Conservation (phyloP, 2,329 filamentous ascomycete species). For the Bipolaris oryzae region DNA sequence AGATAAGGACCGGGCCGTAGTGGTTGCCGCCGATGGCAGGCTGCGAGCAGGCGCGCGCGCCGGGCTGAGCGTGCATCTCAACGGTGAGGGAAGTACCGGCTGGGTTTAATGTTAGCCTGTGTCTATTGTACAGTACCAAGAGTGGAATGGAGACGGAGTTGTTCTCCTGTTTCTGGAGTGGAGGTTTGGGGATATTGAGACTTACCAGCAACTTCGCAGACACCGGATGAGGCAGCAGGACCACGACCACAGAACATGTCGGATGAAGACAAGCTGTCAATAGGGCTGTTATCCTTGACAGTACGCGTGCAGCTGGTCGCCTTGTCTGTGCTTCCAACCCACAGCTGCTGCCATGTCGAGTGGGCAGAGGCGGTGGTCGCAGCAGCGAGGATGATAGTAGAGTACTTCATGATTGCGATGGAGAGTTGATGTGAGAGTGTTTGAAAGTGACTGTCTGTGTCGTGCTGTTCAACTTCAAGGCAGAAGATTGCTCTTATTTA, state of each 20-base stretch:
- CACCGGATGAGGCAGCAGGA: constrained; percentile 29
- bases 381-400: constrained; percentile 40
- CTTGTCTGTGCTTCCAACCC: constrained; percentile 45
- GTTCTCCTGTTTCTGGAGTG: neutral
- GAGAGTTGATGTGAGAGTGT: neutral
- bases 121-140: neutral
- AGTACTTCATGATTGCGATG: constrained; percentile 36
- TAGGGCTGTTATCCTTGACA: constrained; percentile 46
- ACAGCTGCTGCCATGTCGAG: constrained; percentile 48
- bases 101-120: constrained; percentile 23
- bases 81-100: constrained; percentile 44
- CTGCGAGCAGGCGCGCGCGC: constrained; percentile 38
- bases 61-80: constrained; percentile 48
- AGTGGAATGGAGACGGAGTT: neutral
- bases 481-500: constrained; percentile 18
- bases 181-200: neutral
- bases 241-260: constrained; percentile 48
- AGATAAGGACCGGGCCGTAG: constrained; percentile 47
- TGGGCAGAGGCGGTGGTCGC: constrained; percentile 45
- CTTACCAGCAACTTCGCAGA: constrained; percentile 46
- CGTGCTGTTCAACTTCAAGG: neutral
- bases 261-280: constrained; percentile 33
- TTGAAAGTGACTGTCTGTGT: neutral
- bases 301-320: constrained; percentile 36
- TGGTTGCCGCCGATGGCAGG: constrained; percentile 48